Percentiles rank a stretch among this genome's conserved stretches.
Evolutionary conservation across 164 flowering plant species (phyloP).

Genomic region (Tetracentron sinense): DNA sequence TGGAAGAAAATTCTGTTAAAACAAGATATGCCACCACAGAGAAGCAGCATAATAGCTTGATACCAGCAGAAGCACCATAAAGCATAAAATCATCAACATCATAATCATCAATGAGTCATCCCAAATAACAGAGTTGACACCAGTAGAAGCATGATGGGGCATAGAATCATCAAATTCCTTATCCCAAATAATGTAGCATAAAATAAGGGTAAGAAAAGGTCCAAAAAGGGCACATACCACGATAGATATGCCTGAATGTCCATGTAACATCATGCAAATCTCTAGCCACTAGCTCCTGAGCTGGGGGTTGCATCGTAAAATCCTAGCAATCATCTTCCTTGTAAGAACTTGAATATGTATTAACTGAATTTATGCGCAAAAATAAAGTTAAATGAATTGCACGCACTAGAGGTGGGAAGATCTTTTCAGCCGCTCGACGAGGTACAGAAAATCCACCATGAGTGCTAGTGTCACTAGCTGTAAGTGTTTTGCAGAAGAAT

Average conservation of each 20-base stretch:
- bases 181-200: not conserved
- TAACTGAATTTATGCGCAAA: not conserved
- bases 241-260: constrained; percentile 92
- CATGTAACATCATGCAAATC: constrained; percentile 84
- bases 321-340: constrained; percentile 41
- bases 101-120: no score
- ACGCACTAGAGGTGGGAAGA: constrained; percentile 83
- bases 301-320: constrained; percentile 92
- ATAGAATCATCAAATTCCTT: no score
- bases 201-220: no score
- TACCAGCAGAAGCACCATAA: not conserved
- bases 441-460: constrained; percentile 99
- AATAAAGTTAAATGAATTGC: constrained; percentile 4
- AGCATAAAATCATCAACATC: no score
- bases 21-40: not conserved
- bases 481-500: constrained; percentile 93
- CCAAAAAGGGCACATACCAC: constrained; percentile 49
- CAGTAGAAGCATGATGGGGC: no score
- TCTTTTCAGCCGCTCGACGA: constrained; percentile 97
- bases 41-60: not conserved
- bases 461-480: constrained; percentile 97
- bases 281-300: constrained; percentile 78
- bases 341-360: constrained; percentile 14
- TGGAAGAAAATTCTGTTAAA: not conserved
- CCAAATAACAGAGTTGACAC: no score